A percentile compares a stretch with the other conserved stretches of the same genome.
These are phyloP conservation scores for Chlamydomonas asymmetrica DNA, from an alignment of 139 green algal species.

Conservation along the genomic window DNA sequence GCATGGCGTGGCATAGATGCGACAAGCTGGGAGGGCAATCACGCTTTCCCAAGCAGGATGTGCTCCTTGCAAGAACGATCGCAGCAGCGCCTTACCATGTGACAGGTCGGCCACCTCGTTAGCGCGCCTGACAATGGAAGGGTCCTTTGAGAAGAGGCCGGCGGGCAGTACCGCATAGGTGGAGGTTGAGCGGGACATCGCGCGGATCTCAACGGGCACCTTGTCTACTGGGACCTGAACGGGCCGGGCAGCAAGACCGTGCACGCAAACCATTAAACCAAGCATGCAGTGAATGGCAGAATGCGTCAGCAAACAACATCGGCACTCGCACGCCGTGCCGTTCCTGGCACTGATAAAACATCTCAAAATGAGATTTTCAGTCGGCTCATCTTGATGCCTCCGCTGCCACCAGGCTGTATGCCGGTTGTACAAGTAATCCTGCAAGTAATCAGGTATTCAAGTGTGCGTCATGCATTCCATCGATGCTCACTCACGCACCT, in stretches of 20 bases:
- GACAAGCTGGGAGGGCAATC: background rate
- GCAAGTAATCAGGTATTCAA: too few species aligned
- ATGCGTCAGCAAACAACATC: too few species aligned
- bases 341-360: background rate
- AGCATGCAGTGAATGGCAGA: background rate
- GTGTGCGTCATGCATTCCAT: background rate
- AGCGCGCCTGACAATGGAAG: background rate
- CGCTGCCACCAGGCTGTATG: background rate
- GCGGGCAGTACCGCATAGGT: constrained; percentile 8
- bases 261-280: too few species aligned
- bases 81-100: constrained; percentile 14
- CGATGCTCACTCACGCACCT: constrained; percentile 7
- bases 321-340: background rate
- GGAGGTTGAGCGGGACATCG: constrained; percentile 1
- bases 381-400: background rate
- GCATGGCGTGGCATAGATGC: background rate
- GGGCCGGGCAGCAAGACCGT: background rate
- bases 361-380: background rate
- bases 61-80: too few species aligned
- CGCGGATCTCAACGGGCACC: constrained; percentile 23
- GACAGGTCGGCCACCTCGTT: constrained; percentile 16
- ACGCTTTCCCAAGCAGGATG: background rate
- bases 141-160: constrained; percentile 4
- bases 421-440: background rate
- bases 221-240: background rate